A percentile compares a stretch with the other conserved stretches of the same genome.
These are phyloP conservation scores for Juglanconis oblonga DNA, from an alignment of 2,329 filamentous ascomycete genomes.

Conservation along the genomic window DNA sequence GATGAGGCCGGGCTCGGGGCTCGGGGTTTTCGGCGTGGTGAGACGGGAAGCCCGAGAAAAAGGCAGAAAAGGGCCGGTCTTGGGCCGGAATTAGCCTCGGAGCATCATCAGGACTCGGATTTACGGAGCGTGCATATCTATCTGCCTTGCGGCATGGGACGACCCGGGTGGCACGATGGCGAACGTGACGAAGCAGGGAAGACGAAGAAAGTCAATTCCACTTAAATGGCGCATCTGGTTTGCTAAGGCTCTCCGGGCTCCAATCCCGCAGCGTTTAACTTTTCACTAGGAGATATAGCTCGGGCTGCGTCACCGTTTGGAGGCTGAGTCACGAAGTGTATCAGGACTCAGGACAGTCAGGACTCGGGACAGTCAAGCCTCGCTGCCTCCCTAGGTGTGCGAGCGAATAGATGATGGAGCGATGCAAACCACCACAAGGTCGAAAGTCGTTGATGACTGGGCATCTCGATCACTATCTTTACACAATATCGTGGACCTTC, in stretches of 20 bases:
- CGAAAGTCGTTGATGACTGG: neutral
- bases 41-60: too few relatives aligned
- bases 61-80: too few relatives aligned
- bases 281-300: neutral
- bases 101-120: too few relatives aligned
- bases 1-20: neutral
- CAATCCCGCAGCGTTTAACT: neutral
- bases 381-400: neutral
- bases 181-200: too few relatives aligned
- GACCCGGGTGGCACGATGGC: too few relatives aligned
- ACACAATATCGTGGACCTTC: neutral
- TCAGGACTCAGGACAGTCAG: neutral
- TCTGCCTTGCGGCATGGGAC: too few relatives aligned
- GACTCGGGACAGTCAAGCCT: neutral
- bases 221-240: too few relatives aligned
- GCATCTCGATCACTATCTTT: neutral
- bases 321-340: neutral
- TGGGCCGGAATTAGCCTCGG: too few relatives aligned
- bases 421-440: neutral
- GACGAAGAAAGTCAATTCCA: too few relatives aligned
- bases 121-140: too few relatives aligned
- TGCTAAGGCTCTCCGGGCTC: neutral
- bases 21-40: slow-evolving; percentile 1
- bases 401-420: neutral
- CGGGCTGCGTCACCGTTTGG: neutral